phyloP scores from a whole-genome alignment of 2,329 filamentous ascomycete species.

The Gaeumannomyces tritici region DNA sequence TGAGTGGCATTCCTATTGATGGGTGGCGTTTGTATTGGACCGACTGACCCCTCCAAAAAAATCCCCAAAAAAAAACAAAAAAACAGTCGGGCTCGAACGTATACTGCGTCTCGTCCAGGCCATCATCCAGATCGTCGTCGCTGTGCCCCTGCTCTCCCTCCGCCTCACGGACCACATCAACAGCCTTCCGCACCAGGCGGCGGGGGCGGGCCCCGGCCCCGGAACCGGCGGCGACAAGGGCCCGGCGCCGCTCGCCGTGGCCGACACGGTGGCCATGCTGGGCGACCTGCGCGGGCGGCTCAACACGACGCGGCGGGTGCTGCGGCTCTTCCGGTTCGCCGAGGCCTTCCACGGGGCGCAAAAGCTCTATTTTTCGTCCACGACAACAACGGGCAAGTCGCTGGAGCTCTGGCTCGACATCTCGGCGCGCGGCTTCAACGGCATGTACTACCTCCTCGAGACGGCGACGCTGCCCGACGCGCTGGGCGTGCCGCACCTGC shows the following conservation, averaged over 20 bases:
- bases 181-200: constrained; percentile 10
- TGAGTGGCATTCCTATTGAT: constrained; percentile 16
- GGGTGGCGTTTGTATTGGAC: neutral
- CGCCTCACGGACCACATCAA: neutral
- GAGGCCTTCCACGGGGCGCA: constrained; percentile 46
- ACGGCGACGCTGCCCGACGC: constrained; percentile 50
- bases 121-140: constrained; percentile 35
- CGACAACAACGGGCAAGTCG: constrained; percentile 9
- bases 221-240: no score
- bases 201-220: constrained; percentile 2
- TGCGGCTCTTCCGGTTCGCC: constrained; percentile 61
- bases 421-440: constrained; percentile 48
- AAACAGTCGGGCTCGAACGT: constrained; percentile 49
- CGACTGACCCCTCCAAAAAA: neutral
- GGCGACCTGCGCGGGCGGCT: constrained; percentile 27
- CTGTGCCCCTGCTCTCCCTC: constrained; percentile 27
- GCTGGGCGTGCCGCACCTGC: constrained; percentile 28
- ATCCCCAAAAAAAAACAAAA: no score
- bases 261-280: constrained; percentile 17
- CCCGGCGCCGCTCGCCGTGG: constrained; percentile 11
- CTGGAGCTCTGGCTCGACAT: constrained; percentile 41
- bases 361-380: constrained; percentile 25
- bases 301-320: constrained; percentile 46
- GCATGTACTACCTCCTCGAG: constrained; percentile 60
- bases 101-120: constrained; percentile 49